A percentile compares a stretch with the other conserved stretches of the same genome.
Evolutionary conservation across 2,329 filamentous ascomycete species (phyloP).

Genomic region (Phoma sp.): DNA sequence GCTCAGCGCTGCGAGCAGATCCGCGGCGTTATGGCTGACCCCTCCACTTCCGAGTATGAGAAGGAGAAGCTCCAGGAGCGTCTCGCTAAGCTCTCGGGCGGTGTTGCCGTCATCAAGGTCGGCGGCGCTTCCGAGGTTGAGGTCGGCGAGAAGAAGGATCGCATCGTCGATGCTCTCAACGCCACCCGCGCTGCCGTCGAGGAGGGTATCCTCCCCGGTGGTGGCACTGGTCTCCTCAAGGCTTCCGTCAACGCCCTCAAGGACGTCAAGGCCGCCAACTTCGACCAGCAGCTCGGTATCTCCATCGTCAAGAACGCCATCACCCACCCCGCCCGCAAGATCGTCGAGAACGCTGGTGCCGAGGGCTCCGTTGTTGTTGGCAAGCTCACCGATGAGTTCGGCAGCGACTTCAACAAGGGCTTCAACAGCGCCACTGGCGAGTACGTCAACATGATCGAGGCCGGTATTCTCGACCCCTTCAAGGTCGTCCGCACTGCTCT

Average conservation of each 20-base stretch:
- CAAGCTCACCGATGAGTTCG: slow-evolving; percentile 96
- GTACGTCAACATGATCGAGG: slow-evolving; percentile 97
- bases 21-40: slow-evolving; percentile 93
- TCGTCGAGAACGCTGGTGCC: slow-evolving; percentile 96
- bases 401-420: slow-evolving; percentile 93
- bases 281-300: slow-evolving; percentile 98
- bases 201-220: slow-evolving; percentile 98
- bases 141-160: slow-evolving; percentile 99
- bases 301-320: slow-evolving; percentile 98
- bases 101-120: slow-evolving; percentile 99
- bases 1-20: slow-evolving; percentile 98
- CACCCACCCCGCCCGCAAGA: slow-evolving; percentile 90
- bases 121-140: slow-evolving; percentile 97
- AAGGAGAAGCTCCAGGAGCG: slow-evolving; percentile 99
- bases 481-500: slow-evolving; percentile 99
- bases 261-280: slow-evolving; percentile 88
- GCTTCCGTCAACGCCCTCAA: slow-evolving; percentile 87
- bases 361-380: slow-evolving; percentile 97
- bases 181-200: slow-evolving; percentile 97
- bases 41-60: slow-evolving; percentile 96
- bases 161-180: slow-evolving; percentile 97
- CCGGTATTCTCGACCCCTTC: slow-evolving; percentile 98
- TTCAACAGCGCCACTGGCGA: slow-evolving; percentile 97
- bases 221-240: slow-evolving; percentile 98
- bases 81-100: slow-evolving; percentile 97